Conservation (phyloP, 768 basidiomycete genomes). For the Tubosaeta brunneosetosa region DNA sequence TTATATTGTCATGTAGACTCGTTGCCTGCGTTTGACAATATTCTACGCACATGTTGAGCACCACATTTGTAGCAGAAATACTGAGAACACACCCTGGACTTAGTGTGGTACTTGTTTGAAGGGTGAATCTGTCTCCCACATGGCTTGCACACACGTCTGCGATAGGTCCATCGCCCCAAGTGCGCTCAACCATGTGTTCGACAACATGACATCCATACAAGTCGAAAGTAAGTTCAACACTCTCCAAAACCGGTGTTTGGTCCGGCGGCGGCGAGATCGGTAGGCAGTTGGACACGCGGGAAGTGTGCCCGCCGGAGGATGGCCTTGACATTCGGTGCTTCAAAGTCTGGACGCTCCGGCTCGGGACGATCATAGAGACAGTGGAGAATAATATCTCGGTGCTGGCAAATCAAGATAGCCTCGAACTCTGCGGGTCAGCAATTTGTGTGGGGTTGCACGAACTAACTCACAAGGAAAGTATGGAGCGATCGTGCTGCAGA, state of each 20-base stretch:
- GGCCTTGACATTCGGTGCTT: slow-evolving; percentile 96
- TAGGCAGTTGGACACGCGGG: slow-evolving; percentile 84
- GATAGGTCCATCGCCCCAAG: slow-evolving; percentile 96
- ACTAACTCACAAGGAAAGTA: slow-evolving; percentile 78
- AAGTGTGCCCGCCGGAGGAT: slow-evolving; percentile 98
- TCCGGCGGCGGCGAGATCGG: slow-evolving; percentile 94
- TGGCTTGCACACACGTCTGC: slow-evolving; percentile 97
- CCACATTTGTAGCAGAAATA: not conserved
- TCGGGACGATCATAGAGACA: slow-evolving; percentile 96
- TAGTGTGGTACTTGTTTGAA: slow-evolving; percentile 96
- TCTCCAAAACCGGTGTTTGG: slow-evolving; percentile 76
- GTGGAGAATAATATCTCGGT: slow-evolving; percentile 80
- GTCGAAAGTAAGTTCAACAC: slow-evolving; percentile 88
- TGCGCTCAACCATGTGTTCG: slow-evolving; percentile 92
- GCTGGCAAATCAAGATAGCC: slow-evolving; percentile 86
- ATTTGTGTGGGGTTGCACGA: not conserved
- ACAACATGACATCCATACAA: slow-evolving; percentile 97
- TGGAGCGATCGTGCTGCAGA: slow-evolving; percentile 94
- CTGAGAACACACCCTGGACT: slow-evolving; percentile 59
- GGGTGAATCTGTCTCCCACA: slow-evolving; percentile 97
- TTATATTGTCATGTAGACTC: slow-evolving; percentile 95
- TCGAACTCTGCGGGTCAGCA: slow-evolving; percentile 83
- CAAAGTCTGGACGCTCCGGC: slow-evolving; percentile 76
- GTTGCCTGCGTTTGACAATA: slow-evolving; percentile 77
- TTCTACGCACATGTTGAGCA: slow-evolving; percentile 36